phyloP scores from a whole-genome alignment of 2,329 filamentous ascomycete species.

The Penicillium digitatum region DNA sequence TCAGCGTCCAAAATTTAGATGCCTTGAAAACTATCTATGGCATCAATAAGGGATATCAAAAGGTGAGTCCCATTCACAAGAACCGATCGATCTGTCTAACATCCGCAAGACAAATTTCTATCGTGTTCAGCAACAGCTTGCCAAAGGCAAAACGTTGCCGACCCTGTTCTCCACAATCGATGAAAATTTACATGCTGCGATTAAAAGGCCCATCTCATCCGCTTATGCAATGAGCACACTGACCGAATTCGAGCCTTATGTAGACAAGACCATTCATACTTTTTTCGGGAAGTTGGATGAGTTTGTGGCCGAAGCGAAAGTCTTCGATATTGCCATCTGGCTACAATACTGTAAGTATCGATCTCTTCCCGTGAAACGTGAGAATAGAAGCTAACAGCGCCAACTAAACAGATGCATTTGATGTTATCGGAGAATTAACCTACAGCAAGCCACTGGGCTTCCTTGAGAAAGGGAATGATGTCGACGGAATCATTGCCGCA shows the following conservation, averaged over 20 bases:
- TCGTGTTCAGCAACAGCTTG: conserved; percentile 20
- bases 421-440: conserved; percentile 38
- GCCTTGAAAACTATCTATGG: conserved; percentile 21
- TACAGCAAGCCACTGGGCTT: conserved; percentile 35
- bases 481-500: conserved; percentile 31
- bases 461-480: conserved; percentile 31
- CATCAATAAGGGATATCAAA: conserved; percentile 14
- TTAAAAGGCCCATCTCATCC: conserved; percentile 39
- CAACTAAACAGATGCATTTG: conserved; percentile 28
- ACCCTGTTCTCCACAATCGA: conserved; percentile 22
- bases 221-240: conserved; percentile 44
- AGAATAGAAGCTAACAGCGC: neutral
- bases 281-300: conserved; percentile 27
- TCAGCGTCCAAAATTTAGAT: conserved; percentile 22
- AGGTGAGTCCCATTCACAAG: conserved; percentile 1
- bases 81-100: neutral
- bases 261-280: conserved; percentile 32
- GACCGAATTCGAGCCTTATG: conserved; percentile 39
- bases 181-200: conserved; percentile 40
- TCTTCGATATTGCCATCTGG: conserved; percentile 32
- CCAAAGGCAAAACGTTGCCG: conserved; percentile 18
- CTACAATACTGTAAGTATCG: conserved; percentile 29
- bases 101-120: conserved; percentile 16
- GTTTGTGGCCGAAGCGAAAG: conserved; percentile 17
- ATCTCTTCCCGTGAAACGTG: too few relatives aligned